Evolutionary conservation across 257 asterid species (phyloP), one percentile per base, ranked within the genome.

Genomic region (Dorcoceras hygrometricum): DNA sequence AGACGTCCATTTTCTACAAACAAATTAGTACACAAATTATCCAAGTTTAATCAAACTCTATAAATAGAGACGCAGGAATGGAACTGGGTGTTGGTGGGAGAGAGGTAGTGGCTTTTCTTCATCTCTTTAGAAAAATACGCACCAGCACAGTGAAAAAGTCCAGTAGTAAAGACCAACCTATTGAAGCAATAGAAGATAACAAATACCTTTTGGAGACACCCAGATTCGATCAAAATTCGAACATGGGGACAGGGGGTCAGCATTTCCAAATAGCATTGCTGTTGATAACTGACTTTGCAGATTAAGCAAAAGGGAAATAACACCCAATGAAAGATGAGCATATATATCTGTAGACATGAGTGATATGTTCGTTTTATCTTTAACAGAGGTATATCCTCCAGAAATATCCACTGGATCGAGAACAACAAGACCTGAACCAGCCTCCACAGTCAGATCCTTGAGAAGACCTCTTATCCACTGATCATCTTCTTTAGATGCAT

Each of bases 351-450:
- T 79, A 62, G 95, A 85, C 81, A 80, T 67, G 27, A 90, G 48
- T 8, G 92, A 85, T 72, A 90, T 87, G 81, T 82, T 93, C 61
- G 89, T 88, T 82, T 90, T 93, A 65, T 90, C 99, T 82, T 90
- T 93, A 70, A 86, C 89, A 16, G 96, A 90, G 67, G 97, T 93
- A 82, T 83, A 90, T 81, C 97, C 99, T 64, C 90, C 97, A 59
- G 96, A 90, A 69, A 93, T 77, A 78, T 93, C 99, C 63, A 93
- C 86, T n/a, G 97, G 97, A 82, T 93, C 96, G 82, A 93, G 97
- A 72, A 93, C 87, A 71, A 88, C 67, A 65, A 93, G 95, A 67
- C 99, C 99, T 62, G 99, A 93, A 80, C 96, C 99, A 79, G 99
- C 91, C 77, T 93, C 99, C 61, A 93, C 79, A 6, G 86, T 85